Evolutionary conservation across 148 eudicot species (phyloP).

Genomic region (Fallopia convolvulus): DNA sequence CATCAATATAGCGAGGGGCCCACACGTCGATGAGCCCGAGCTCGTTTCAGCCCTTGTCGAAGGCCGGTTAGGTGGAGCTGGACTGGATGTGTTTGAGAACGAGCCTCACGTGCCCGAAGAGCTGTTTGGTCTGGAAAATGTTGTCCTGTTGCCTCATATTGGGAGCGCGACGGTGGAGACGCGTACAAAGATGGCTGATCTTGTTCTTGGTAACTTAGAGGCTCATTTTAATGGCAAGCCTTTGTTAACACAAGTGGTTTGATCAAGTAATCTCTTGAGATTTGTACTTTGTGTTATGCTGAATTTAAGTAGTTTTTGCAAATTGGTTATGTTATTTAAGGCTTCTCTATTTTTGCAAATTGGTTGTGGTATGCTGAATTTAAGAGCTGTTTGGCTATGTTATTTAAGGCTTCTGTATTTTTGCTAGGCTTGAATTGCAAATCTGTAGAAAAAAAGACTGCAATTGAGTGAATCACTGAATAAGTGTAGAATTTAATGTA

Average conservation of each 20-base stretch:
- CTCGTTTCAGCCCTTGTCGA: slow-evolving; percentile 71
- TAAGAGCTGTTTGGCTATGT: neutral
- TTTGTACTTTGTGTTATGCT: neutral
- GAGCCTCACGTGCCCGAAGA: slow-evolving; percentile 77
- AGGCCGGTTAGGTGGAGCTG: slow-evolving; percentile 77
- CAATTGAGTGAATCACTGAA: too few relatives aligned
- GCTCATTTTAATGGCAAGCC: slow-evolving; percentile 54
- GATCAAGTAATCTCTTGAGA: slow-evolving; percentile 5
- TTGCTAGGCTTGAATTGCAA: too few relatives aligned
- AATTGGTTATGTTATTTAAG: neutral
- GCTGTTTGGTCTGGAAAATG: slow-evolving; percentile 56
- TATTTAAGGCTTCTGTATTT: too few relatives aligned
- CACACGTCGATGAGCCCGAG: slow-evolving; percentile 69
- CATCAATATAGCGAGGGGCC: slow-evolving; percentile 74
- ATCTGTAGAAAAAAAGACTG: too few relatives aligned
- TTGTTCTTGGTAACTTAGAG: slow-evolving; percentile 53
- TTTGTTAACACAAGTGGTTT: slow-evolving; percentile 61
- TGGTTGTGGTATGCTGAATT: neutral
- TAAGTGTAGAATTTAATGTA: too few relatives aligned
- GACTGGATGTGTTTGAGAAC: slow-evolving; percentile 79
- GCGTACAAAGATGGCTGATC: slow-evolving; percentile 67
- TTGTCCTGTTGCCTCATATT: slow-evolving; percentile 62
- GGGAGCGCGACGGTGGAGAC: slow-evolving; percentile 68
- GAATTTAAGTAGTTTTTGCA: neutral
- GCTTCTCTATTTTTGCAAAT: too few relatives aligned